Evolutionary conservation across 768 basidiomycete species (phyloP).

Genomic region (Lactarius sp.): DNA sequence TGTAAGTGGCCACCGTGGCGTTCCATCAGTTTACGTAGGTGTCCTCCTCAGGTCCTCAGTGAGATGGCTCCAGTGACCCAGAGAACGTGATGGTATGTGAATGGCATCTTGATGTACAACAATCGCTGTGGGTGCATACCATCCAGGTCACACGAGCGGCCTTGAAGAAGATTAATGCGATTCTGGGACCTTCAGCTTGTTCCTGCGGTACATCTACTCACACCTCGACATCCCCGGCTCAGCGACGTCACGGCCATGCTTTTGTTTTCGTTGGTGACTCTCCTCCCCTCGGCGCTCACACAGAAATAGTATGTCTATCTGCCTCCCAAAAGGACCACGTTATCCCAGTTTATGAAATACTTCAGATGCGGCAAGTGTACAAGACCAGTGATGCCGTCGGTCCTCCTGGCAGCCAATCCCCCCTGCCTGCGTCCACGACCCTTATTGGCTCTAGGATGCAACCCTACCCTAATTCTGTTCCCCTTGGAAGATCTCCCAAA

Average conservation of each 20-base stretch:
- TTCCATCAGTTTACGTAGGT: not conserved
- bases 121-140: not conserved
- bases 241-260: not conserved
- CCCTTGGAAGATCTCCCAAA: conserved; percentile 36
- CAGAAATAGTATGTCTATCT: not conserved
- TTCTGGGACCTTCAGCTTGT: not conserved
- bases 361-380: conserved; percentile 46
- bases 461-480: conserved; percentile 45
- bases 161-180: not conserved
- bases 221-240: not conserved
- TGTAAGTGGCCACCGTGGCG: not conserved
- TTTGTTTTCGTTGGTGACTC: not conserved
- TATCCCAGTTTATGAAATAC: not conserved
- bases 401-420: conserved; percentile 44
- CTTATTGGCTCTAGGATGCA: conserved; percentile 44
- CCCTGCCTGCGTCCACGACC: conserved; percentile 36
- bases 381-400: conserved; percentile 39
- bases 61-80: not conserved
- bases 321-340: not conserved
- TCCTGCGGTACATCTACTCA: not conserved
- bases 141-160: not conserved
- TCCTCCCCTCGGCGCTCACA: not conserved
- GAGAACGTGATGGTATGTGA: not conserved
- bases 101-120: not conserved
- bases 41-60: not conserved